phyloP scores from a whole-genome alignment of 345 rosid species.

The Raphanus sativus region DNA sequence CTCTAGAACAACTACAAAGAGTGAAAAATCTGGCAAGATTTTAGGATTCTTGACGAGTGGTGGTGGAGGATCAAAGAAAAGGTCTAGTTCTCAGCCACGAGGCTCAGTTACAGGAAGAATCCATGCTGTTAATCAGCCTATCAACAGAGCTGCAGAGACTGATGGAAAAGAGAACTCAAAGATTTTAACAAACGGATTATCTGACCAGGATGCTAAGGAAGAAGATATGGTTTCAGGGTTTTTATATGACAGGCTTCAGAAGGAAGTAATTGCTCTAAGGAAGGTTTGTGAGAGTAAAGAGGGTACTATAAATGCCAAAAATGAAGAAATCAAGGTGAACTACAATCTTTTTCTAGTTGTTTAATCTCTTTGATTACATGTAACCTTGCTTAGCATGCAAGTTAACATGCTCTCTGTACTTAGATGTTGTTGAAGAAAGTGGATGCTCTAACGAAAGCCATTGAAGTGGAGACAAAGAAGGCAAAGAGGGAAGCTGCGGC shows the following conservation, averaged over 20 bases:
- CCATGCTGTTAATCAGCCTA: constrained; percentile 49
- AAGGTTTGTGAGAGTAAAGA: constrained; percentile 69
- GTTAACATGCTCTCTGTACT: constrained; percentile 14
- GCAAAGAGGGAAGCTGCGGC: constrained; percentile 73
- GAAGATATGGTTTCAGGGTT: constrained; percentile 79
- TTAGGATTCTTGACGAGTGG: constrained; percentile 67
- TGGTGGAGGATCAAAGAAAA: constrained; percentile 59
- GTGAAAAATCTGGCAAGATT: constrained; percentile 58
- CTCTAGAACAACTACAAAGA: constrained; percentile 42
- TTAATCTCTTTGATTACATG: background rate
- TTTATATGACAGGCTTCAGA: constrained; percentile 84
- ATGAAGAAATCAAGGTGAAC: constrained; percentile 76
- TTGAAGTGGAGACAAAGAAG: constrained; percentile 75
- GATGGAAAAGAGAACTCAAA: constrained; percentile 64
- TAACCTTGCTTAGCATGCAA: background rate
- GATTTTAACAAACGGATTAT: constrained; percentile 34
- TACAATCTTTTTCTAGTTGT: background rate
- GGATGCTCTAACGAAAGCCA: constrained; percentile 68
- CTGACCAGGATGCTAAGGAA: constrained; percentile 20
- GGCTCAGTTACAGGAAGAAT: constrained; percentile 46
- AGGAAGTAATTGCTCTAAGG: constrained; percentile 70
- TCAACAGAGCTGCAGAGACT: constrained; percentile 47
- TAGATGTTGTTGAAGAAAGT: constrained; percentile 85
- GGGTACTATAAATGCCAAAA: constrained; percentile 52
- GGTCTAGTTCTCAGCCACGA: constrained; percentile 70